A percentile compares a stretch with the other conserved stretches of the same genome.
Evolutionary conservation across 495 filamentous ascomycete species (phyloP).

Genomic region (Pyronema omphalodes): DNA sequence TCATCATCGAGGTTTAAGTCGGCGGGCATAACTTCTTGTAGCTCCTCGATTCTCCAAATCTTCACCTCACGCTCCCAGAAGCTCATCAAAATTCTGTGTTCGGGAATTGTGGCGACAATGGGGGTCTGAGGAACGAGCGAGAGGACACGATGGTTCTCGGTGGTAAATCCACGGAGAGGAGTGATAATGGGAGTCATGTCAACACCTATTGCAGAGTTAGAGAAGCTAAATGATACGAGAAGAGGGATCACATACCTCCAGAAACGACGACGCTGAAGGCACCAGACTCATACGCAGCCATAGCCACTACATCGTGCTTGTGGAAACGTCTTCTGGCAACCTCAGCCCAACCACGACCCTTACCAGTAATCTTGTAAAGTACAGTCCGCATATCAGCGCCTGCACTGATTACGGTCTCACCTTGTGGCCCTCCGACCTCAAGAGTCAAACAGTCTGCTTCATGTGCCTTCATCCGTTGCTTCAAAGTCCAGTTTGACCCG

Average conservation of each 20-base stretch:
- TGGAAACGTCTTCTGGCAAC: constrained; percentile 69
- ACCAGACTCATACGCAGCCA: constrained; percentile 74
- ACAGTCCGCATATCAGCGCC: constrained; percentile 80
- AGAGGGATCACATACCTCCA: constrained; percentile 45
- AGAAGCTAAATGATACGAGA: neutral
- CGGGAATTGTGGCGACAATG: constrained; percentile 48
- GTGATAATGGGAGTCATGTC: constrained; percentile 67
- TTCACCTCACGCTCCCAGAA: constrained; percentile 86
- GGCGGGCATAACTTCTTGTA: constrained; percentile 25
- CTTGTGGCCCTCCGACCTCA: constrained; percentile 51
- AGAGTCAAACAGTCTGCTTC: constrained; percentile 80
- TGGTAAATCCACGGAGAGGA: constrained; percentile 61
- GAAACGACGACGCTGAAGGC: constrained; percentile 74
- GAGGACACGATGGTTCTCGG: constrained; percentile 61
- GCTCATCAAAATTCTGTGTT: constrained; percentile 56
- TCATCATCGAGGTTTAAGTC: constrained; percentile 26
- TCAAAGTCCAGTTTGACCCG: constrained; percentile 69
- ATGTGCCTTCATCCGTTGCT: constrained; percentile 68
- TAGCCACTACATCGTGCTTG: constrained; percentile 81
- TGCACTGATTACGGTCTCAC: constrained; percentile 69
- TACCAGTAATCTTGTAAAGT: constrained; percentile 44
- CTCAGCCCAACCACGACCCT: constrained; percentile 53
- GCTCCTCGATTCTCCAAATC: constrained; percentile 54
- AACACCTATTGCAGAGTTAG: constrained; percentile 38
- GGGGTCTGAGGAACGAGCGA: constrained; percentile 63